Percentiles rank a stretch among this genome's conserved stretches.
phyloP scores from a whole-genome alignment of 2,329 filamentous ascomycete genomes.

The Colletotrichum destructivum region DNA sequence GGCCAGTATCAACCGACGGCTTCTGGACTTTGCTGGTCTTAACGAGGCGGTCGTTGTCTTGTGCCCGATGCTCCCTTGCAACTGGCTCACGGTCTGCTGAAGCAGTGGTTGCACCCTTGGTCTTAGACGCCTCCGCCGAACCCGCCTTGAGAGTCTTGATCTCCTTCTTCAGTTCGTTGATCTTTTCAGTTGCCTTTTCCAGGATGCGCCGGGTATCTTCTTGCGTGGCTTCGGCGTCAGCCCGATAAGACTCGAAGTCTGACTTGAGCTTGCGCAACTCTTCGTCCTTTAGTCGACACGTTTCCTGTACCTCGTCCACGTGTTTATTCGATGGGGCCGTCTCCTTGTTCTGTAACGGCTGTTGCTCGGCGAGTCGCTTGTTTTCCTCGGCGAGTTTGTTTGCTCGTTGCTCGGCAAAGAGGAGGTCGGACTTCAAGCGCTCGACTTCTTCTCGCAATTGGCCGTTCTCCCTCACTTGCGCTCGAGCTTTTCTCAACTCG shows the following conservation, averaged over 20 bases:
- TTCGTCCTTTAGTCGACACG: constrained; percentile 62
- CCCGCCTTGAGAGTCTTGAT: constrained; percentile 61
- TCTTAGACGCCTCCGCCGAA: constrained; percentile 33
- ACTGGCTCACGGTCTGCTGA: constrained; percentile 23
- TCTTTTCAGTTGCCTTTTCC: constrained; percentile 70
- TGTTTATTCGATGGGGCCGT: constrained; percentile 7
- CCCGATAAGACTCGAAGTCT: constrained; percentile 69
- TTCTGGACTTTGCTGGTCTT: constrained; percentile 39
- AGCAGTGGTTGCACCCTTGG: constrained; percentile 14
- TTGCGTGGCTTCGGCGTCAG: constrained; percentile 68
- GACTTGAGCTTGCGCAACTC: constrained; percentile 64
- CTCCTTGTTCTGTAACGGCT: constrained; percentile 24
- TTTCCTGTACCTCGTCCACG: constrained; percentile 53
- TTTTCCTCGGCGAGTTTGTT: constrained; percentile 55
- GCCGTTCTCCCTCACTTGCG: constrained; percentile 67
- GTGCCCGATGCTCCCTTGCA: constrained; percentile 13
- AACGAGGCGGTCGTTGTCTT: constrained; percentile 21
- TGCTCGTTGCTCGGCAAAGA: constrained; percentile 61
- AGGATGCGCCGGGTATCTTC: constrained; percentile 70
- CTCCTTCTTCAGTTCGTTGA: constrained; percentile 69
- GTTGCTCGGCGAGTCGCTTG: constrained; percentile 47
- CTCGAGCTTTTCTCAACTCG: constrained; percentile 68
- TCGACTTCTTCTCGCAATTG: constrained; percentile 68
- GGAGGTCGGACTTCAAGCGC: constrained; percentile 65
- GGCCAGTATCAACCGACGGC: constrained; percentile 11